Evolutionary conservation across 805 yeast genomes (phyloP).

Genomic region (Candida fluviatilis): DNA sequence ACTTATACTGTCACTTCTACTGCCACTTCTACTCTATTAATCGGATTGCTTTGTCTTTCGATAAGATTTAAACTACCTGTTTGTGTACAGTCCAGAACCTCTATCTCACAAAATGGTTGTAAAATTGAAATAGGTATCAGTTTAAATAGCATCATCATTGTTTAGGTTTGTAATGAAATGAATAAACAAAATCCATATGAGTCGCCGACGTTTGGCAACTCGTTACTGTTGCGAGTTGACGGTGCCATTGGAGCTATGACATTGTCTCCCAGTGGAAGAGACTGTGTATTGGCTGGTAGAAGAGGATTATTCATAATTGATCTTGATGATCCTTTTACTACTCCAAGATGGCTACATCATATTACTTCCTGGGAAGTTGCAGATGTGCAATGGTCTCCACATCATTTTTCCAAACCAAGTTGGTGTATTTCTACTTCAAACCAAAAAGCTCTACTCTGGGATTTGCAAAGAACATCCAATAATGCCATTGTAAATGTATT

Average conservation of each 20-base stretch:
- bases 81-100: too few species aligned
- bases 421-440: constrained; percentile 95
- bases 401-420: constrained; percentile 64
- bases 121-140: too few species aligned
- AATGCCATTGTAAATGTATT: constrained; percentile 80
- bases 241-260: constrained; percentile 92
- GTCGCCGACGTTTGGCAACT: constrained; percentile 69
- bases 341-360: constrained; percentile 92
- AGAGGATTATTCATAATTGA: constrained; percentile 88
- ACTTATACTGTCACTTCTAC: too few species aligned
- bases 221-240: constrained; percentile 81
- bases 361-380: constrained; percentile 97
- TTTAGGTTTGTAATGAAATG: neutral
- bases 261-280: constrained; percentile 84
- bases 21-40: too few species aligned
- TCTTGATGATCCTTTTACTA: constrained; percentile 89
- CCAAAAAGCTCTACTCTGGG: constrained; percentile 95
- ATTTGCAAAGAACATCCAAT: constrained; percentile 65
- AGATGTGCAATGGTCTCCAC: constrained; percentile 98
- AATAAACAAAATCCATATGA: constrained; percentile 21
- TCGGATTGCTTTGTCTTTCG: too few species aligned
- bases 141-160: neutral
- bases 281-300: constrained; percentile 83
- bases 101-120: too few species aligned
- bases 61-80: too few species aligned